Evolutionary conservation across 805 yeast genomes (phyloP).

Genomic region (Ogataea sp.): DNA sequence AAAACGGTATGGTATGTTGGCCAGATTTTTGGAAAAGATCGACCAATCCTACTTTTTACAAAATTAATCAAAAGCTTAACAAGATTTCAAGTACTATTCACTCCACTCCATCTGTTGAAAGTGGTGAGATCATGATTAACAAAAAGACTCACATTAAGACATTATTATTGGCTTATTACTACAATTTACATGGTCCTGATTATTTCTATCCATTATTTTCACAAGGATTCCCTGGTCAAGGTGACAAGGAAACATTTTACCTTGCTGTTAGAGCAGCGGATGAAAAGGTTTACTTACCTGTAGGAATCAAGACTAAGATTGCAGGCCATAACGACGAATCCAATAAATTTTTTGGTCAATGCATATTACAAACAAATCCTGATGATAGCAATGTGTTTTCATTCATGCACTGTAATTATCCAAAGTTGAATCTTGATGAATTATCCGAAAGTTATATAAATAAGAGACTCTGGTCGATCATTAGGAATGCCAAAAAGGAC

Average conservation of each 20-base stretch:
- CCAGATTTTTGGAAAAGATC: constrained; percentile 66
- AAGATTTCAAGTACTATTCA: constrained; percentile 21
- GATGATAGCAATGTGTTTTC: constrained; percentile 13
- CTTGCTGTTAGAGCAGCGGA: constrained; percentile 49
- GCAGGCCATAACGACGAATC: constrained; percentile 20
- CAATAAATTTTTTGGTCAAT: constrained; percentile 20
- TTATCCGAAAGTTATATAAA: constrained; percentile 12
- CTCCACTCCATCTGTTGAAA: constrained; percentile 55
- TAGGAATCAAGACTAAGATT: constrained; percentile 22
- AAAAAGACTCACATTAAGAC: constrained; percentile 53
- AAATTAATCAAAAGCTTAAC: constrained; percentile 31
- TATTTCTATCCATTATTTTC: constrained; percentile 62
- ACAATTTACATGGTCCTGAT: constrained; percentile 58
- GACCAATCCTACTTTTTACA: constrained; percentile 45
- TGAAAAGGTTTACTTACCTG: constrained; percentile 19
- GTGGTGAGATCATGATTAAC: constrained; percentile 61
- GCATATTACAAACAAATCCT: constrained; percentile 23
- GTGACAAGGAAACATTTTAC: constrained; percentile 71
- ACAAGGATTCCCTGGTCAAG: constrained; percentile 72
- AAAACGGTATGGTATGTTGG: constrained; percentile 47
- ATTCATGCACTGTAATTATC: constrained; percentile 25
- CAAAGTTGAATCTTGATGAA: constrained; percentile 16
- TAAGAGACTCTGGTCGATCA: constrained; percentile 18
- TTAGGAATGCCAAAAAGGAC: constrained; percentile 23
- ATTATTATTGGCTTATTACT: constrained; percentile 50